These are phyloP conservation scores for Pestalotiopsis sp. DNA, from an alignment of 2,329 filamentous ascomycete genomes.

Conservation along the genomic window DNA sequence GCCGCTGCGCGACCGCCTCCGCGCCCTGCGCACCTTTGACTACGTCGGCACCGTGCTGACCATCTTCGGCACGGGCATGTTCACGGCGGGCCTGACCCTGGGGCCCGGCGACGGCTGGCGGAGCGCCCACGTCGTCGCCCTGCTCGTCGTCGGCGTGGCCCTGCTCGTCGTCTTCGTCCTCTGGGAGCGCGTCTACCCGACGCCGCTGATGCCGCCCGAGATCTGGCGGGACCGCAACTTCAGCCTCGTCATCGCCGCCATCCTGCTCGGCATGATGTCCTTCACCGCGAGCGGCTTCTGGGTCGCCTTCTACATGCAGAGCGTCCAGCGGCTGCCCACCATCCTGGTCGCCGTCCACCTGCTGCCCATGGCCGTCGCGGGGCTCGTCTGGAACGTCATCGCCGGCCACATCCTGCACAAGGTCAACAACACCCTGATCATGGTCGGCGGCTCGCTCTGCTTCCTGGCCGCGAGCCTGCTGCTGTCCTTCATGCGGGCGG, in stretches of 20 bases:
- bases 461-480: constrained; percentile 49
- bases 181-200: constrained; percentile 60
- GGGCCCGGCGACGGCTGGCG: constrained; percentile 65
- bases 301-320: constrained; percentile 67
- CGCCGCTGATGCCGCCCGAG: constrained; percentile 55
- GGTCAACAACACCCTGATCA: constrained; percentile 66
- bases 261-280: constrained; percentile 63
- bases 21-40: constrained; percentile 59
- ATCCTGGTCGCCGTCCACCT: constrained; percentile 64
- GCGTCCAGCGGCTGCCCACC: constrained; percentile 52
- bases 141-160: constrained; percentile 61
- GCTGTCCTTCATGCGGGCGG: constrained; percentile 56
- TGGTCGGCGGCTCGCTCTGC: constrained; percentile 44
- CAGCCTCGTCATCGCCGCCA: constrained; percentile 58
- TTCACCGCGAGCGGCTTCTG: constrained; percentile 66
- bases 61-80: constrained; percentile 66
- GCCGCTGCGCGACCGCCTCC: constrained; percentile 37
- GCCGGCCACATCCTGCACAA: constrained; percentile 64
- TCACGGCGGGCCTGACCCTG: constrained; percentile 61
- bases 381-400: constrained; percentile 64
- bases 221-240: constrained; percentile 67
- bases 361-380: constrained; percentile 66
- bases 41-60: constrained; percentile 62
- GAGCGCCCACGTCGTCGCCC: constrained; percentile 61
- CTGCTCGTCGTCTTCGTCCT: constrained; percentile 59